Base-by-base conservation (phyloP, 2,329 filamentous ascomycete species). In the Ceratocystiopsis sp. region DNA sequence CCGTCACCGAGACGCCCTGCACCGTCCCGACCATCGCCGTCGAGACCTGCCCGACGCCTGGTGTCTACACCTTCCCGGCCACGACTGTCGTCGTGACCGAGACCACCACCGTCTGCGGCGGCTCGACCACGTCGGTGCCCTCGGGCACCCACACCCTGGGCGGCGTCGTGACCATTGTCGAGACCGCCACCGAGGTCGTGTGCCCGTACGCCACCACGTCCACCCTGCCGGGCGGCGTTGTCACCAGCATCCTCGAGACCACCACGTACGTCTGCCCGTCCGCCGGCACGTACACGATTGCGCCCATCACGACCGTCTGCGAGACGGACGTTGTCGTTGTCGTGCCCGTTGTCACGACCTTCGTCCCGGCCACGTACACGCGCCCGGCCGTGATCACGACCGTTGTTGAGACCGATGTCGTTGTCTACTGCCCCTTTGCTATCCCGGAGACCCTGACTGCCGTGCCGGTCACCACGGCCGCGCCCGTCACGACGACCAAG, bases 261-360 rank as follows among this genome's bases (percentile, higher is more conserved):
- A 85, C 80, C 55, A 78, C 75, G 55, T 84, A 78, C 56, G 71
- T 80, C 56, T 85, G 80, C 76, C 79, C 80, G 48, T 21, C 19
- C n/a, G 37, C 78, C 54, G 81, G 81, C 59, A 84, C 78, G 45
- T 86, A 84, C 70, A 84, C 78, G 57, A 77, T 86, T 53, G 76
- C 69, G 51, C 75, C 80, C 45, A 68, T 69, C 57, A 80, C 75
- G 51, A 67, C 65, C 33, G 67, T 75, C 51, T 61, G 66, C 45
- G 58, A 56, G 46, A 61, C 64, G 52, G 67, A 68, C 46, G 69
- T 67, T 41, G 65, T 69, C 50, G 63, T 79, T 45, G 71, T 76
- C 54, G 78, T 78, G 62, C 80, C 81, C 42, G 71, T 70, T 46
- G 71, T 80, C 43, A 73, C 73, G 50, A 73, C 66, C 54, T 76